Evolutionary conservation across 2,329 filamentous ascomycete species (phyloP).

Genomic region (Cordyceps cicadae): DNA sequence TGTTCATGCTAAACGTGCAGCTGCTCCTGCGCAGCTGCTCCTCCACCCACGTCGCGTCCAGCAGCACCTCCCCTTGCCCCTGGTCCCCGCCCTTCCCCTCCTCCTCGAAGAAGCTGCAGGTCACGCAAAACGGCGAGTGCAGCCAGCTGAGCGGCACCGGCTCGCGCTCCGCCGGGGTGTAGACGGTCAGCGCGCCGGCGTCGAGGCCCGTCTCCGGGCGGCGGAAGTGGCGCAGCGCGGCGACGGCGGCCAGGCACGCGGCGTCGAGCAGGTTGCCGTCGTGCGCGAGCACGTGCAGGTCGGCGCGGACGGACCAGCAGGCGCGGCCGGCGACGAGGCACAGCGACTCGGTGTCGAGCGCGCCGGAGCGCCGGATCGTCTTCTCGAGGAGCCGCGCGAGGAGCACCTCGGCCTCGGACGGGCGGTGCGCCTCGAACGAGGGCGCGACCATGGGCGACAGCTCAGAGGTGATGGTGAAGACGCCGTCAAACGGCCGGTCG

Average conservation of each 20-base stretch:
- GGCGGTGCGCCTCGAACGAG: conserved; percentile 76
- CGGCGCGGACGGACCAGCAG: conserved; percentile 84
- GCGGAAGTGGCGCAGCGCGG: conserved; percentile 82
- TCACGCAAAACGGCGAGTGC: conserved; percentile 85
- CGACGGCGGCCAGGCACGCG: conserved; percentile 77
- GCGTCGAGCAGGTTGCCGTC: conserved; percentile 87
- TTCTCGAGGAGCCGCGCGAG: conserved; percentile 88
- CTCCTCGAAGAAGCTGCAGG: conserved; percentile 71
- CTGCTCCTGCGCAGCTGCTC: conserved; percentile 67
- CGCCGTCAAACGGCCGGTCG: conserved; percentile 89
- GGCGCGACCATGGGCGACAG: conserved; percentile 88
- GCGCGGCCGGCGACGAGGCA: conserved; percentile 87
- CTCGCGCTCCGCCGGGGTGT: conserved; percentile 75
- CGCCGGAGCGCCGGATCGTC: conserved; percentile 82
- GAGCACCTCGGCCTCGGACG: conserved; percentile 75
- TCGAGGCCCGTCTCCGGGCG: conserved; percentile 83
- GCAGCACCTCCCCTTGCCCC: conserved; percentile 37
- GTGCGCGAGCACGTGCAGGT: conserved; percentile 84
- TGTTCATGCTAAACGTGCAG: conserved; percentile 78
- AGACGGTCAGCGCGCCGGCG: conserved; percentile 76
- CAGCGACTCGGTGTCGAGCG: conserved; percentile 89
- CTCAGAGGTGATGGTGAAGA: conserved; percentile 88
- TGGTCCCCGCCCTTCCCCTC: conserved; percentile 53
- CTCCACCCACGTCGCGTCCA: conserved; percentile 67
- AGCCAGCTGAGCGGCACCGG: conserved; percentile 85